A percentile compares a stretch with the other conserved stretches of the same genome.
phyloP scores from a whole-genome alignment of 2,329 filamentous ascomycete species.

The Sporothrix sp. region DNA sequence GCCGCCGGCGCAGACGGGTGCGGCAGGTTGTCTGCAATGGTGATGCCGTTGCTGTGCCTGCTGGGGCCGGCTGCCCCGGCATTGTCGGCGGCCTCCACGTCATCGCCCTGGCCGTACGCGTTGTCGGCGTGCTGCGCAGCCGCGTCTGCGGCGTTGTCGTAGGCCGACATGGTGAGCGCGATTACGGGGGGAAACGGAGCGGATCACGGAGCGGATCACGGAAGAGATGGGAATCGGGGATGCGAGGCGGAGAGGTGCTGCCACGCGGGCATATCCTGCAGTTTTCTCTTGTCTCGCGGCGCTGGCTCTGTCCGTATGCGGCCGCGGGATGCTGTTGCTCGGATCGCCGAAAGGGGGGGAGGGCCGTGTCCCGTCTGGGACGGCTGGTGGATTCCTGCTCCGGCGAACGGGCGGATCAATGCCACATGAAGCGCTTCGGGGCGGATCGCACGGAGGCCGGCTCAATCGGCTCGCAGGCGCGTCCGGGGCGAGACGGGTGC shows the following conservation, averaged over 20 bases:
- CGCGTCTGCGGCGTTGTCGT: neutral
- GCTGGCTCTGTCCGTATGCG: neutral
- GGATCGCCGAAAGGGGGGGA: neutral
- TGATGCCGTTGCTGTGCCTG: conserved; percentile 13
- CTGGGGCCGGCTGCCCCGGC: neutral
- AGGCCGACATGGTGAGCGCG: neutral
- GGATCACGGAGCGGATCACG: neutral
- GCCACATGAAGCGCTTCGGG: neutral
- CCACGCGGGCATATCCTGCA: conserved; percentile 11
- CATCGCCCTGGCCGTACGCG: neutral
- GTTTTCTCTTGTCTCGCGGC: conserved; percentile 2
- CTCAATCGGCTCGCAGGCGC: too few species aligned
- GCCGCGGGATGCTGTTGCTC: neutral
- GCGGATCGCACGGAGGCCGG: too few species aligned
- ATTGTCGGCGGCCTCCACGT: neutral
- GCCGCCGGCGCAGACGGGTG: conserved; percentile 18
- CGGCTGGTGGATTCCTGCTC: conserved; percentile 7
- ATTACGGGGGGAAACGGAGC: too few species aligned
- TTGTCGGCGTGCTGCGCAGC: neutral
- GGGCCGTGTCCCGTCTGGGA: conserved; percentile 5
- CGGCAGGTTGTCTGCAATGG: conserved; percentile 19
- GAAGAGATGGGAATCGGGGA: neutral
- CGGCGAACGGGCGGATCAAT: neutral
- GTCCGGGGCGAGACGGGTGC: too few species aligned
- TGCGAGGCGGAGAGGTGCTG: conserved; percentile 4